These are phyloP conservation scores for Cladorrhinum sp. DNA, from an alignment of 2,329 filamentous ascomycete genomes.

Conservation along the genomic window DNA sequence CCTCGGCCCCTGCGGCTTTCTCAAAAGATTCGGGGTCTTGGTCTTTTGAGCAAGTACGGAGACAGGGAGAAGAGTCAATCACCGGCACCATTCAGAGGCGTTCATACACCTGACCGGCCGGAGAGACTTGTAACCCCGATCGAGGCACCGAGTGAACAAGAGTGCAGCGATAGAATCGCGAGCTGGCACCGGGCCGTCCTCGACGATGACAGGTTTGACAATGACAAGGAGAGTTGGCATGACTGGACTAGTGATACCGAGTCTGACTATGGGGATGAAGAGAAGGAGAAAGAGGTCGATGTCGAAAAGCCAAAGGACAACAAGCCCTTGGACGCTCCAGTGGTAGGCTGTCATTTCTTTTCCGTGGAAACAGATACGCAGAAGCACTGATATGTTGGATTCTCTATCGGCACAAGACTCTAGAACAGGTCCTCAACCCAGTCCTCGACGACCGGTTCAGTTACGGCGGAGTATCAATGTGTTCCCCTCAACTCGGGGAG, in stretches of 20 bases:
- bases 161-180: constrained; percentile 28
- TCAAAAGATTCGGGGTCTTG: constrained; percentile 20
- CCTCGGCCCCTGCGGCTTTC: constrained; percentile 11
- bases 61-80: constrained; percentile 6
- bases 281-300: background rate
- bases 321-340: background rate
- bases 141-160: constrained; percentile 30
- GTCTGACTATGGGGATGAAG: background rate
- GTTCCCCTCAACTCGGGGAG: background rate
- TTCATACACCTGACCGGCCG: constrained; percentile 29
- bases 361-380: background rate
- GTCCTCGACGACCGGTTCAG: background rate
- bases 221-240: background rate
- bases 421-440: background rate
- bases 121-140: constrained; percentile 15
- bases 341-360: background rate
- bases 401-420: too few species aligned
- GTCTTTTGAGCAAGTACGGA: constrained; percentile 7
- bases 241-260: background rate
- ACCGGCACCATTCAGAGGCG: background rate
- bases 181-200: constrained; percentile 20
- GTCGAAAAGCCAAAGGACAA: background rate
- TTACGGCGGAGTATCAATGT: background rate
- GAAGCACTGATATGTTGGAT: too few species aligned
- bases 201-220: background rate